Percentiles rank a stretch among this genome's conserved stretches.
These are phyloP conservation scores for Cordyceps farinosa DNA, from an alignment of 2,329 filamentous ascomycete species.

Conservation along the genomic window DNA sequence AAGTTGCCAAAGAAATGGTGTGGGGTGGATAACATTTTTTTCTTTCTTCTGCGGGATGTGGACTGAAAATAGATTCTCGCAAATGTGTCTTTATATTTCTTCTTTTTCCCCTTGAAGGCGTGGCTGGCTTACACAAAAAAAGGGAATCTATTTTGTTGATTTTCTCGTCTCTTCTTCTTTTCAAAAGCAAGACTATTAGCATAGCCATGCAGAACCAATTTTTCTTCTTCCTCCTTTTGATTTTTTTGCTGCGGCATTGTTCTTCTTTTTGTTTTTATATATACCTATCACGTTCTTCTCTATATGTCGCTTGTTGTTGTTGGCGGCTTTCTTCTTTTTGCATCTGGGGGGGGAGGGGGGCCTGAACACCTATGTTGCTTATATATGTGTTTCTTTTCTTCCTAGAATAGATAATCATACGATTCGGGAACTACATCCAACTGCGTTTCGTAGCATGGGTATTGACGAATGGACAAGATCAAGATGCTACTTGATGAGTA, in stretches of 20 bases:
- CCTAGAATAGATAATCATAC: too few relatives aligned
- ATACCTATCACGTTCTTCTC: neutral
- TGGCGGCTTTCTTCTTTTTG: neutral
- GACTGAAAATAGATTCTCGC: neutral
- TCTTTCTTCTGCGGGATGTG: neutral
- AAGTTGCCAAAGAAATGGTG: neutral
- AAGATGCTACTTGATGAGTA: too few relatives aligned
- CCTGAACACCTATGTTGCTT: too few relatives aligned
- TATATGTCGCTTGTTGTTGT: neutral
- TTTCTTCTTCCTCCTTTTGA: neutral
- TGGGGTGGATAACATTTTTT: neutral
- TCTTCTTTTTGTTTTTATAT: neutral
- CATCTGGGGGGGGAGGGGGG: too few relatives aligned
- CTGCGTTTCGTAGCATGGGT: too few relatives aligned
- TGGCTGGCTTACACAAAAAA: neutral
- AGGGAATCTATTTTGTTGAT: neutral
- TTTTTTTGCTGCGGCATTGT: neutral
- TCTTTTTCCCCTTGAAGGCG: neutral
- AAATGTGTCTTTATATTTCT: neutral
- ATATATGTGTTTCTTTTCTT: too few relatives aligned
- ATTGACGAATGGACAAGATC: too few relatives aligned
- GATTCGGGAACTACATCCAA: too few relatives aligned
- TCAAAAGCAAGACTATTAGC: constrained; percentile 6
- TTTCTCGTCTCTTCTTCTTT: neutral
- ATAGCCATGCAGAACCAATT: constrained; percentile 1